These are phyloP conservation scores for Pythium scleroteichum DNA, from an alignment of 352 stramenopile genomes.

Conservation along the genomic window DNA sequence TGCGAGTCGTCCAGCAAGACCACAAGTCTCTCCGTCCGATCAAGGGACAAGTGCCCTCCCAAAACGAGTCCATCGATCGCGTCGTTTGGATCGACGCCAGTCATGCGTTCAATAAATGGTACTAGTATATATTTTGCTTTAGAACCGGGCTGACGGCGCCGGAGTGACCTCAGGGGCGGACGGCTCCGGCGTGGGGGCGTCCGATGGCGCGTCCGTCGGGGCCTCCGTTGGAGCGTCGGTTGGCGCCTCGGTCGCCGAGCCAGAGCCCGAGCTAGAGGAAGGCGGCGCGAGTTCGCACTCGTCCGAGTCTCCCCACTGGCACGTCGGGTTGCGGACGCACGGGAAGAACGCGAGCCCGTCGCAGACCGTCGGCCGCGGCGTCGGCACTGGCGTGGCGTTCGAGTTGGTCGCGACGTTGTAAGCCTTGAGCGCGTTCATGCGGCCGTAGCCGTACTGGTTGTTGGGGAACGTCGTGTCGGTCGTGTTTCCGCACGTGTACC, in stretches of 20 bases:
- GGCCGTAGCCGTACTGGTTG: conserved; percentile 32
- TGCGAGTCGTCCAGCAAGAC: no score
- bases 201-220: conserved; percentile 1
- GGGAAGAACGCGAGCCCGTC: background rate
- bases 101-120: no score
- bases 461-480: conserved; percentile 25
- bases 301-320: conserved; percentile 2
- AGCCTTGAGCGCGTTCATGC: conserved; percentile 21
- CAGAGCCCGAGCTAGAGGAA: conserved; percentile 1
- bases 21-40: no score
- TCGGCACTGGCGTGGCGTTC: background rate
- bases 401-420: conserved; percentile 1
- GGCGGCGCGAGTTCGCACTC: background rate
- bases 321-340: background rate
- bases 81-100: no score
- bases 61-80: no score
- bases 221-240: background rate
- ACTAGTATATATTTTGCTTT: no score
- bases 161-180: background rate
- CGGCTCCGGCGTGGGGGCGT: background rate
- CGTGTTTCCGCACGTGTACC: conserved; percentile 22
- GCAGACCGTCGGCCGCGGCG: background rate
- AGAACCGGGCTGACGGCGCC: background rate
- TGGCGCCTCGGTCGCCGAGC: background rate
- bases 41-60: no score